Evolutionary conservation across 139 green algal genomes (phyloP).

Genomic region (Coccomyxa sp.): DNA sequence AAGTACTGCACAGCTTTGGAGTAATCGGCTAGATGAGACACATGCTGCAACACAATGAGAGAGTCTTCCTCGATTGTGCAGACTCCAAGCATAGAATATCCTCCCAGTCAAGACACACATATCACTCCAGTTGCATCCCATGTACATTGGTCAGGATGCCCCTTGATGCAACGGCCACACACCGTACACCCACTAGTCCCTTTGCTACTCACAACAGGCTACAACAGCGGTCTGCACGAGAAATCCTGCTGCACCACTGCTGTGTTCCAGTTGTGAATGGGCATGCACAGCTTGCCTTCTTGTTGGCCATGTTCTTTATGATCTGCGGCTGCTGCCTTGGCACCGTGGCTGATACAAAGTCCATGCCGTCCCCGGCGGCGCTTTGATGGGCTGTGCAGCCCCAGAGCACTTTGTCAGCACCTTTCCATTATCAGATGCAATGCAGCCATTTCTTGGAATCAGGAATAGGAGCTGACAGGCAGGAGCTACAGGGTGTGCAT

Average conservation of each 20-base stretch:
- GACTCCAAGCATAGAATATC: too few species aligned
- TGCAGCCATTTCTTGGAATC: not conserved
- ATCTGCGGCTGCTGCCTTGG: constrained; percentile 32
- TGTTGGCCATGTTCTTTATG: constrained; percentile 25
- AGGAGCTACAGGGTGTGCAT: not conserved
- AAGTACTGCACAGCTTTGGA: too few species aligned
- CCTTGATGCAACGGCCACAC: not conserved
- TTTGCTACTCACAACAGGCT: not conserved
- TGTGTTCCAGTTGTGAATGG: not conserved
- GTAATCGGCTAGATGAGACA: too few species aligned
- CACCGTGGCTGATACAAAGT: constrained; percentile 46
- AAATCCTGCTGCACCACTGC: not conserved
- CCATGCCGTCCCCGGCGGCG: constrained; percentile 22
- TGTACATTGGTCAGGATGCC: not conserved
- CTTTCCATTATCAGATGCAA: not conserved
- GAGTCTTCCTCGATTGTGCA: too few species aligned
- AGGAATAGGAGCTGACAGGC: not conserved
- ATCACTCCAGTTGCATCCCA: not conserved
- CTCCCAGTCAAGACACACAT: too few species aligned
- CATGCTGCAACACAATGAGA: too few species aligned
- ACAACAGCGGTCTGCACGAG: not conserved
- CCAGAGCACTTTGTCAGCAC: not conserved
- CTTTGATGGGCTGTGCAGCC: not conserved
- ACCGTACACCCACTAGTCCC: too few species aligned
- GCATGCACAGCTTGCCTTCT: constrained; percentile 23